Base-by-base conservation (phyloP, 2,329 filamentous ascomycete genomes). In the Coniochaeta ligniaria region DNA sequence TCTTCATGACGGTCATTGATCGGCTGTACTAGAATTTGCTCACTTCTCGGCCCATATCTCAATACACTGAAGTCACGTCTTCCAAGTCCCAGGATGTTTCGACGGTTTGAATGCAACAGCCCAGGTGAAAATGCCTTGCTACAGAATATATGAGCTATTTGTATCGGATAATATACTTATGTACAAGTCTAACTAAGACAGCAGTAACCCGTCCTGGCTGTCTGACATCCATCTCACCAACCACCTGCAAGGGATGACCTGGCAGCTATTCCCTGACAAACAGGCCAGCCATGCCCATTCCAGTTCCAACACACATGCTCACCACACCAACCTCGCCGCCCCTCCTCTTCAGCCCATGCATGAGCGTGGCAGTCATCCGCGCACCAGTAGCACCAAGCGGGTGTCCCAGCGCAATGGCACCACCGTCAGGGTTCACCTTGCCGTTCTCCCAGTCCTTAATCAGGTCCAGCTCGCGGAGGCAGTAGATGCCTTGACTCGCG, bases 331-430 rank as follows among this genome's bases (percentile, higher is more conserved):
- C 78, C 73, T 94, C 82, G 61, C 89, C 81, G 1, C 86, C 90
- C 75, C 74, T 85, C 77, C 85, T 90, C 70, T 78, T 89, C 81
- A 74, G 83, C 72, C 77, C 96, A 71, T 78, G 84, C 67, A 81
- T 67, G 66, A 94, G 73, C 58, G 90, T 94, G 56, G 86, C 86
- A 67, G 92, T 76, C 82, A 96, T 89, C 66, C 93, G 81, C 33
- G 90, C 91, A 36, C 91, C 92, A 6, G 93, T 97, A 35, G 92
- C 93, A 55, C 94, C 93, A 1, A 97, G 81, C 6, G 93, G 93
- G 73, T 97, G 94, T 1, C 94, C 94, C 26, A 97, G 77, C n/a
- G 94, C 93, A 73, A 97, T 96, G 2, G 93, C 94, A 35, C 94
- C 93, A 63, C 94, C 94, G 68, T 96, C 92, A 0, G 92, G 92